phyloP scores from a whole-genome alignment of 1,284 basidiomycete species.

The Xerocomus amazonicus region DNA sequence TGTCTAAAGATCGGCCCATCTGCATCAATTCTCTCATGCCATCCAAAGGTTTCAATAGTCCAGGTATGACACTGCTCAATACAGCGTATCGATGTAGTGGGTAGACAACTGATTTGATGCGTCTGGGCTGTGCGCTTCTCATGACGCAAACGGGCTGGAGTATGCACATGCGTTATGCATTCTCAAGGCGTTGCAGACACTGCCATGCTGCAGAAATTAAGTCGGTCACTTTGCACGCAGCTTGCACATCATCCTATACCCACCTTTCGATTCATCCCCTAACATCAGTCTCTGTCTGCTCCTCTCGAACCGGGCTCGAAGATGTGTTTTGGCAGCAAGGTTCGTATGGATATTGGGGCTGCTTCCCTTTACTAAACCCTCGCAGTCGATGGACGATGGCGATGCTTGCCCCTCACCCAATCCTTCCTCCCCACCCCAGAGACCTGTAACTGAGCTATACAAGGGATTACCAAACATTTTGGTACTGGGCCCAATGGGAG shows the following conservation, averaged over 20 bases:
- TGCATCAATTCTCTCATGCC: too few species aligned
- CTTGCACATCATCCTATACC: background rate
- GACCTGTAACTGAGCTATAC: too few species aligned
- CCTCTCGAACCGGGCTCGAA: background rate
- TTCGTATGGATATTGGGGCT: slow-evolving; percentile 7
- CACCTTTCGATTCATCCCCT: background rate
- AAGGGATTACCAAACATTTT: slow-evolving; percentile 16
- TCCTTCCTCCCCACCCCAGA: too few species aligned
- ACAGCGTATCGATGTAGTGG: too few species aligned
- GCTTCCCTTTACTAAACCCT: slow-evolving; percentile 1
- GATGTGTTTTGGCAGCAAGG: slow-evolving; percentile 21
- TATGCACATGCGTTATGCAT: slow-evolving; percentile 10
- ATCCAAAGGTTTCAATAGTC: too few species aligned
- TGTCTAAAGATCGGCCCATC: too few species aligned
- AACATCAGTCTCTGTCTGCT: background rate
- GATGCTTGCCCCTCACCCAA: background rate
- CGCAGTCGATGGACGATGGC: slow-evolving; percentile 11
- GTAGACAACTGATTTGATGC: too few species aligned
- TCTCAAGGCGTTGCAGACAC: slow-evolving; percentile 8
- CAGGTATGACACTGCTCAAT: too few species aligned
- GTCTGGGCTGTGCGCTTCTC: background rate
- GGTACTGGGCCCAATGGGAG: slow-evolving; percentile 24
- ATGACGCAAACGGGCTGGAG: slow-evolving; percentile 3
- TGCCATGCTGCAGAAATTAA: slow-evolving; percentile 1
- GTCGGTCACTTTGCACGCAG: background rate